Evolutionary conservation across 192 early-diverging fungal species (phyloP).

Genomic region (Coemansia sp.): DNA sequence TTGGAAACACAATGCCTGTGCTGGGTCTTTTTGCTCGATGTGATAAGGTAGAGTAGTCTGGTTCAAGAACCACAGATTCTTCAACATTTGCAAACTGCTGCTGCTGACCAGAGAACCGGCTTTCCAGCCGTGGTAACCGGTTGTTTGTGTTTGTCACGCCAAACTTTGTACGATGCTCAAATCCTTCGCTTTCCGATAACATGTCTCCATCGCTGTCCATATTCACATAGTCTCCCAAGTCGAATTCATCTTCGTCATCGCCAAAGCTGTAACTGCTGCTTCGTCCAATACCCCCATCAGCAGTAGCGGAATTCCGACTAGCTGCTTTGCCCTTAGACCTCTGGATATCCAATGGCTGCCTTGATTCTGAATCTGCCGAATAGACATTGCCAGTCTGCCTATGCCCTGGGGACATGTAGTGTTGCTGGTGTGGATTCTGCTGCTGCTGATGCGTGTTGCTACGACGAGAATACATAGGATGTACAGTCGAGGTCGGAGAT

Average conservation of each 20-base stretch:
- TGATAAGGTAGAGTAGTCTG: constrained; percentile 15
- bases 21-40: not conserved
- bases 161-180: constrained; percentile 6
- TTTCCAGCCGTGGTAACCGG: constrained; percentile 16
- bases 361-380: too few relatives aligned
- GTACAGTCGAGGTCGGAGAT: constrained; percentile 39
- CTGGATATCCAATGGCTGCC: constrained; percentile 31
- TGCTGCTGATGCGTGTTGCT: not conserved
- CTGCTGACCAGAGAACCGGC: constrained; percentile 26
- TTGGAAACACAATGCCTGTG: not conserved
- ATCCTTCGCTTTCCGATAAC: constrained; percentile 16
- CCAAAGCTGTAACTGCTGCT: constrained; percentile 10
- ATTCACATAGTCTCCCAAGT: constrained; percentile 33
- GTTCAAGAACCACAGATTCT: constrained; percentile 41
- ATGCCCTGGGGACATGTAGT: not conserved
- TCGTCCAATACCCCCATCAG: not conserved
- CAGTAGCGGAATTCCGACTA: not conserved
- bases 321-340: constrained; percentile 10
- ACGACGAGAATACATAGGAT: constrained; percentile 38
- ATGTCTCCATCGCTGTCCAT: constrained; percentile 32
- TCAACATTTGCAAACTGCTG: constrained; percentile 11
- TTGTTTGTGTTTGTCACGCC: not conserved
- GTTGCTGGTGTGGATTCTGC: constrained; percentile 3
- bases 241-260: constrained; percentile 34
- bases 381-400: not conserved